Conservation (phyloP, 2,329 filamentous ascomycete genomes). For the Botryotinia globosa region DNA sequence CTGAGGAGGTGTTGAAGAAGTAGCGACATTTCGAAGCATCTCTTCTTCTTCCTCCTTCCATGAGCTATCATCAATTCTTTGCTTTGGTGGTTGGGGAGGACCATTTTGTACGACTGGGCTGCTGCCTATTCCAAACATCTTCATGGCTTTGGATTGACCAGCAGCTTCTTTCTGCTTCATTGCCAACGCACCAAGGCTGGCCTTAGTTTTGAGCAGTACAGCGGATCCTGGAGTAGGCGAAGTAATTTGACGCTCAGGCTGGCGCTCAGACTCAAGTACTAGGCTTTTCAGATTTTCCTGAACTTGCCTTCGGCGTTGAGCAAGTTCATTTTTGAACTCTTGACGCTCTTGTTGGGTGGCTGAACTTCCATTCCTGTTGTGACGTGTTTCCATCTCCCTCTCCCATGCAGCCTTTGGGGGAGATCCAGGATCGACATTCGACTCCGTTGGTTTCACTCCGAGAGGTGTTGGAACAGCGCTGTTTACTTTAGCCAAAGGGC, state of each 20-base stretch:
- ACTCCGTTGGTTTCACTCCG: constrained; percentile 23
- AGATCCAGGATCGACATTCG: constrained; percentile 21
- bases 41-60: constrained; percentile 35
- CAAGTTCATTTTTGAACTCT: constrained; percentile 71
- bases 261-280: constrained; percentile 58
- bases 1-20: constrained; percentile 26
- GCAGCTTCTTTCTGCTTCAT: constrained; percentile 45
- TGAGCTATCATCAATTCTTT: constrained; percentile 30
- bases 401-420: constrained; percentile 32
- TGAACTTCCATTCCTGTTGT: constrained; percentile 49
- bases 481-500: constrained; percentile 21
- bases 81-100: constrained; percentile 43
- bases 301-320: constrained; percentile 66
- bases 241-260: constrained; percentile 27
- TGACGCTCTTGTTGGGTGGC: constrained; percentile 57
- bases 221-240: constrained; percentile 5
- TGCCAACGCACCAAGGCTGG: constrained; percentile 64
- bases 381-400: constrained; percentile 36
- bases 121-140: constrained; percentile 56
- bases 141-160: constrained; percentile 52
- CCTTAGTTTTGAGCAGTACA: constrained; percentile 59
- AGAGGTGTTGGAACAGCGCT: constrained; percentile 24
- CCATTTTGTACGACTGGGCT: constrained; percentile 41
- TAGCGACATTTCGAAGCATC: constrained; percentile 23
- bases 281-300: constrained; percentile 71